Evolutionary conservation across 768 basidiomycete genomes (phyloP).

Genomic region (Xerocomellus dryophilus): DNA sequence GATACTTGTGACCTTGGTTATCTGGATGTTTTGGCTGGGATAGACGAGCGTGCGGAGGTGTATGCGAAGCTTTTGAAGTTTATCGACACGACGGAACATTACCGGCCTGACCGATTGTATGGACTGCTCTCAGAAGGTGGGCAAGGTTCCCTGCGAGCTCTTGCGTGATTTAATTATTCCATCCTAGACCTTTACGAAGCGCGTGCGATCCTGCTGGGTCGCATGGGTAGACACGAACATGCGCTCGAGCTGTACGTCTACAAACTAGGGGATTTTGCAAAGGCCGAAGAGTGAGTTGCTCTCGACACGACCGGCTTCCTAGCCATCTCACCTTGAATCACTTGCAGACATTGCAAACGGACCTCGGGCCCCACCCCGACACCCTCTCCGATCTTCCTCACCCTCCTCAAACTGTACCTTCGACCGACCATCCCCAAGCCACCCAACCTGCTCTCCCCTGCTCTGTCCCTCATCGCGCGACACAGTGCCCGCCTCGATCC

Average conservation of each 20-base stretch:
- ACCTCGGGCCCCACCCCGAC: conserved; percentile 59
- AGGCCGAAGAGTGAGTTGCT: conserved; percentile 82
- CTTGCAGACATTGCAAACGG: conserved; percentile 83
- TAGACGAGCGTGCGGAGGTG: conserved; percentile 48
- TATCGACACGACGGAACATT: conserved; percentile 65
- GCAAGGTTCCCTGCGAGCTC: conserved; percentile 8
- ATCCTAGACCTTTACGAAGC: conserved; percentile 80
- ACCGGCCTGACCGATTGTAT: conserved; percentile 77
- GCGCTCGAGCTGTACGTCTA: conserved; percentile 96
- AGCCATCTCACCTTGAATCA: not conserved
- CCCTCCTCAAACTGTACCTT: conserved; percentile 84
- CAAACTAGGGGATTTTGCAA: conserved; percentile 72
- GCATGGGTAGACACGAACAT: conserved; percentile 86
- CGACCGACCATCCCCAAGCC: conserved; percentile 56
- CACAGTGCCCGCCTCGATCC: conserved; percentile 83
- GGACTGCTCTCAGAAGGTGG: conserved; percentile 80
- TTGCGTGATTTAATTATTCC: not conserved
- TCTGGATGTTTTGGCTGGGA: not conserved
- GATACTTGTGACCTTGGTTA: not conserved
- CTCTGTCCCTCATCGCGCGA: conserved; percentile 81
- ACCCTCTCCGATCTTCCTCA: conserved; percentile 70
- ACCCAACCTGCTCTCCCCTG: conserved; percentile 68
- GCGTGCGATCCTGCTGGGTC: conserved; percentile 85
- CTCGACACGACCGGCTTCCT: not conserved
- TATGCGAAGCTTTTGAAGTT: conserved; percentile 77